Evolutionary conservation across 352 stramenopile species (phyloP).

Genomic region (Phytophthora colocasiae): DNA sequence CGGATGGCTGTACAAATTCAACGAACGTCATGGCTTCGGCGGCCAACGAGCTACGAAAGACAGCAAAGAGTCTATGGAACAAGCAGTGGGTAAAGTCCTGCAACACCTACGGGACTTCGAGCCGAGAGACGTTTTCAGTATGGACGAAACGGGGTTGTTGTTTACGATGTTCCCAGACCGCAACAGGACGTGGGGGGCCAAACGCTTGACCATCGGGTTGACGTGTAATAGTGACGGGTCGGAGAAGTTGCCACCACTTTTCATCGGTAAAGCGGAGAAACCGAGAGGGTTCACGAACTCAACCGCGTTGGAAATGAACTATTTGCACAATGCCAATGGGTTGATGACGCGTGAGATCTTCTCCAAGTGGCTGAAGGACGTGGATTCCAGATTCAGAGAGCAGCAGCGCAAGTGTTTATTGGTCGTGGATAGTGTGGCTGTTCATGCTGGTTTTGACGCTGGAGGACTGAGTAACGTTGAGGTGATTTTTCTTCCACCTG

Average conservation of each 20-base stretch:
- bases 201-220: conserved; percentile 35
- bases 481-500: conserved; percentile 29
- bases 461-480: conserved; percentile 34
- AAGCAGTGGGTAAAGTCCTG: conserved; percentile 20
- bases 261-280: conserved; percentile 46
- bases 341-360: conserved; percentile 49
- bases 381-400: conserved; percentile 34
- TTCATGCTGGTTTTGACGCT: conserved; percentile 31
- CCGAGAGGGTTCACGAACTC: conserved; percentile 33
- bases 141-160: conserved; percentile 38
- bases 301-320: conserved; percentile 30
- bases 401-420: conserved; percentile 36
- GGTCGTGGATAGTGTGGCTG: conserved; percentile 33
- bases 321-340: conserved; percentile 33
- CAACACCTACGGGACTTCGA: conserved; percentile 23
- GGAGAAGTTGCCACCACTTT: conserved; percentile 38
- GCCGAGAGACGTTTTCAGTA: conserved; percentile 26
- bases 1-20: conserved; percentile 46
- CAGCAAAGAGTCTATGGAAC: not conserved
- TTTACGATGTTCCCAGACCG: conserved; percentile 35
- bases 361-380: conserved; percentile 33
- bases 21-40: conserved; percentile 37
- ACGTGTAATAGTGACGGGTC: conserved; percentile 44
- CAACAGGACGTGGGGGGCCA: conserved; percentile 27
- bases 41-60: conserved; percentile 17